Evolutionary conservation across 371 early-diverging fungal species (phyloP), one percentile per base, ranked within the genome.

Genomic region (Mucor velutinosus): DNA sequence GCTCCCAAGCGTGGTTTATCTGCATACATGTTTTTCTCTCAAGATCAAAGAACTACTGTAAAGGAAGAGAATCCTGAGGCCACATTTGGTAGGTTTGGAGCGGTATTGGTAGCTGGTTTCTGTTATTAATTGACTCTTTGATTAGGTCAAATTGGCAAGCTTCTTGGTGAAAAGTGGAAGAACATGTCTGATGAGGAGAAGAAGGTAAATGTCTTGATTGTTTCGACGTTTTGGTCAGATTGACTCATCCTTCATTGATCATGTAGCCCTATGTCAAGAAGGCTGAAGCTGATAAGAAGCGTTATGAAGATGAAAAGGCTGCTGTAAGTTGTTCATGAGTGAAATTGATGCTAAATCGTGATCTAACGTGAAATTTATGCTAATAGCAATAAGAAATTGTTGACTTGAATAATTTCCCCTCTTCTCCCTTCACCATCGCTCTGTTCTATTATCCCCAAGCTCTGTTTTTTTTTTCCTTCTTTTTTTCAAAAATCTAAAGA

Each of bases 121-220:
- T 59, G 3, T 59, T 87, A 87, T 17, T 17, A 15, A 41, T 41
- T 41, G 41, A 17, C 58, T 33, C 37, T 55, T 29, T 66, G 10
- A 60, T 39, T 69, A 86, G 87, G 82, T 49, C 80, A 89, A 49
- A 83, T 93, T 39, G 89, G 90, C 69, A 92, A 90, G 82, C 69
- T 89, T 60, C 84, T 94, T 60, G 96, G 96, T 62, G 87, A 86
- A 60, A 76, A 81, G 78, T 95, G 95, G 95, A 88, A 87, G 75
- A 53, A 29, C 8, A 74, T 90, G 80, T 37, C 72, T 55, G 89
- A 89, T 3, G 79, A 79, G 19, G 87, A 91, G 55, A 86, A 87
- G 80, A 74, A 77, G 70, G 77, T 74, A 19, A 41, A 27, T 30
- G 11, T 47, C 41, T 41, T 41, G 15, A 15, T 41, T 17, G 14